Evolutionary conservation across 2,329 filamentous ascomycete genomes (phyloP).

Genomic region (Magnaporthiopsis incrustans): DNA sequence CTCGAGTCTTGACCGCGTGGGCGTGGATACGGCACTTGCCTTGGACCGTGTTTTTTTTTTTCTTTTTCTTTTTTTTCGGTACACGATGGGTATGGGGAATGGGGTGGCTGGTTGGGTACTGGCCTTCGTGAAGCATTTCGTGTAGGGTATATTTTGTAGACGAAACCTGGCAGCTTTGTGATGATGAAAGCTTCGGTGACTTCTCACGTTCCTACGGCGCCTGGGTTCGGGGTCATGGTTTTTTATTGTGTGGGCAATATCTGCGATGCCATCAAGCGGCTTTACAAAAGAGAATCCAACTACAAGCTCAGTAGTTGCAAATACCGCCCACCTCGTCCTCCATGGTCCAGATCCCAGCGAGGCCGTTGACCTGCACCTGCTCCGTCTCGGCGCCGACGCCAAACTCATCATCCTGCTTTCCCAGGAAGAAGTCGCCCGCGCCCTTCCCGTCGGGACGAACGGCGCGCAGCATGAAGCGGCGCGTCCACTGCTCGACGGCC

Average conservation of each 20-base stretch:
- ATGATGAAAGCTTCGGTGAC: not conserved
- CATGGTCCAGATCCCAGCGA: constrained; percentile 83
- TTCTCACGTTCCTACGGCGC: not conserved
- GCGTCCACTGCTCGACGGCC: constrained; percentile 62
- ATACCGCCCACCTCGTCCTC: constrained; percentile 68
- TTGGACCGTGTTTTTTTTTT: too few relatives aligned
- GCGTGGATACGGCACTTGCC: too few relatives aligned
- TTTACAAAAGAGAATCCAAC: not conserved
- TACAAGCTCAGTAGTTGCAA: constrained; percentile 37
- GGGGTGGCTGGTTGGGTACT: not conserved
- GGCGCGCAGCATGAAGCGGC: constrained; percentile 44
- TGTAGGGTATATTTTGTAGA: not conserved
- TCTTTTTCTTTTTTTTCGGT: too few relatives aligned
- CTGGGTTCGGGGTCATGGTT: not conserved
- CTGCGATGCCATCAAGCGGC: too few relatives aligned
- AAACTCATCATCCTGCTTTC: constrained; percentile 39
- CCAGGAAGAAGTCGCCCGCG: constrained; percentile 51
- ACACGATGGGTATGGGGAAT: too few relatives aligned
- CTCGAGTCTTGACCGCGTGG: not conserved
- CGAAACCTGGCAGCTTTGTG: not conserved
- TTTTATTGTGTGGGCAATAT: not conserved
- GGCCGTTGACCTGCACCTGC: constrained; percentile 49
- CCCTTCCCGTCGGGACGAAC: not conserved
- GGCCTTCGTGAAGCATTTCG: too few relatives aligned
- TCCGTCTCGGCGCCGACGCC: constrained; percentile 28